Base-by-base conservation (phyloP, 208 protist species). In the Strigomonas culicis region DNA sequence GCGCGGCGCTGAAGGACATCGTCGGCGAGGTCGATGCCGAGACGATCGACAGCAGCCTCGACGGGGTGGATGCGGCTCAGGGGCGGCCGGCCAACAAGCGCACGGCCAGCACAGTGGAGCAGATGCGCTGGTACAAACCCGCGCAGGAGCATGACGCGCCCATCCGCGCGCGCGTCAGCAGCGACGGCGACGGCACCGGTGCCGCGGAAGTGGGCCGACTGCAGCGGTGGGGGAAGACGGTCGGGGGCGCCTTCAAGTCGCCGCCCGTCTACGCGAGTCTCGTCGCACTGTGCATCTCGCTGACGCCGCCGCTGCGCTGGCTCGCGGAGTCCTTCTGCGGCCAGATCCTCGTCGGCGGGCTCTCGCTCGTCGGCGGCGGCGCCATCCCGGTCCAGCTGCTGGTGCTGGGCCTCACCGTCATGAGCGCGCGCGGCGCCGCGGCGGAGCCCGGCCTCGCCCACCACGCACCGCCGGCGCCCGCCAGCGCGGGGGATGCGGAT, bases 281-380 rank as follows among this genome's bases (percentile, higher is more conserved):
- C 34, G 52, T 77, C 52, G 79, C 72, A 55, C 64, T 93, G 21
- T n/a, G 75, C 44, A 81, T 93, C 65, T 80, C 81, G 4, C 73
- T 90, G 2, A 72, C 75, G 13, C 81, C 82, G 6, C 86, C 82
- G 46, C 68, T 93, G 56, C 81, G 77, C 30, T 90, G 83, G 84
- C 30, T 86, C 15, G 79, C 77, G 4, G 56, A 75, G 68, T 71
- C 69, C 41, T 68, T 73, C 22, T 28, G 60, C 0, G 79, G 78
- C 24, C 66, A 78, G 50, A 69, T 75, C 1, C 8, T 90, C 22
- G 50, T 93, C 57, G 78, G 79, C 28, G 86, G 83, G 25, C 65
- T 88, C 46, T 63, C 63, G 27, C 63, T 87, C 21, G 71, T 86
- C 22, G 83, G 86, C 31, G 57, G 60, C 17, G 86, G 80, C 15